Conservation (phyloP, 495 filamentous ascomycete genomes). For the Geopyxis carbonaria region DNA sequence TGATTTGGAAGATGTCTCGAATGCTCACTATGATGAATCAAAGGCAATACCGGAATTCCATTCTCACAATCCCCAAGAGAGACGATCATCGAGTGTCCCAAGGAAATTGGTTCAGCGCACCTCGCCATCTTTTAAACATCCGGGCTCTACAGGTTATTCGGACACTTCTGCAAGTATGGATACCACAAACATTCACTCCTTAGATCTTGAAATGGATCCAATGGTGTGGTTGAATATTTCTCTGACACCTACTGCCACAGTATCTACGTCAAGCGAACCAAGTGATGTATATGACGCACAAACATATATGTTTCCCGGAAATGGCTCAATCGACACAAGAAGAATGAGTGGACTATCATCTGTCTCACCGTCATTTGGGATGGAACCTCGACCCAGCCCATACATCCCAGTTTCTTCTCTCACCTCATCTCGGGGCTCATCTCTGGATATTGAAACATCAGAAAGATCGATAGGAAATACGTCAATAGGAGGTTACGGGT, state of each 20-base stretch:
- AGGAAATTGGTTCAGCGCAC: constrained; percentile 18
- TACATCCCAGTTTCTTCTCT: constrained; percentile 21
- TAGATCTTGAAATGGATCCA: constrained; percentile 8
- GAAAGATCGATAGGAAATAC: constrained; percentile 12
- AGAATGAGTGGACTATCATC: constrained; percentile 22
- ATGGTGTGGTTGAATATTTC: constrained; percentile 17
- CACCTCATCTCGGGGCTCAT: constrained; percentile 23
- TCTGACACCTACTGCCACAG: constrained; percentile 17
- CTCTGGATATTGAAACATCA: constrained; percentile 17
- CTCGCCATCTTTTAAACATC: constrained; percentile 17
- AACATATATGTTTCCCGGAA: constrained; percentile 13
- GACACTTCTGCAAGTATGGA: constrained; percentile 15
- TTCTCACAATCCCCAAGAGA: constrained; percentile 16
- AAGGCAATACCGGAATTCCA: constrained; percentile 22
- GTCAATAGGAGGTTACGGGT: too few relatives aligned
- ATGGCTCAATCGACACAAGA: constrained; percentile 14
- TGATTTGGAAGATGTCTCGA: background rate
- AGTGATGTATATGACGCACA: constrained; percentile 19
- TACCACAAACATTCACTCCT: too few relatives aligned
- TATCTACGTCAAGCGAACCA: constrained; percentile 12
- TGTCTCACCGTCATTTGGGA: constrained; percentile 14
- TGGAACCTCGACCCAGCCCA: constrained; percentile 18
- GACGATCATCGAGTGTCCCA: constrained; percentile 16
- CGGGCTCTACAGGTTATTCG: too few relatives aligned
- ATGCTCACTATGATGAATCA: constrained; percentile 9